Base-by-base conservation (phyloP, 495 filamentous ascomycete genomes). In the Friedmanniomyces endolithicus region DNA sequence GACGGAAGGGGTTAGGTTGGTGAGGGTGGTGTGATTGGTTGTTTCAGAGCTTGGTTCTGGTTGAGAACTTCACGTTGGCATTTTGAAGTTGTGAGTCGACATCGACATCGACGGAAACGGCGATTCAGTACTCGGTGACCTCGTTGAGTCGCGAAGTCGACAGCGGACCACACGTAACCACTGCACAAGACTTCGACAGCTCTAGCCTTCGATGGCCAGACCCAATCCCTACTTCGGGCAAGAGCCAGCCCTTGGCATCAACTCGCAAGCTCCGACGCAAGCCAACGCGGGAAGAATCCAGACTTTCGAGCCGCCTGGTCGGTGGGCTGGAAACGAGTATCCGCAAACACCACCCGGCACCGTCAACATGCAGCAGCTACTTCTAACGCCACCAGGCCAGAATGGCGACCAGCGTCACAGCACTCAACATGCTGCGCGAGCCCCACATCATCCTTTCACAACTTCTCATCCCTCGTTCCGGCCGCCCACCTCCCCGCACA, bases 391-490 rank as follows among this genome's bases (percentile, higher is more conserved):
- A 14, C 24, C 44, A 19, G 14, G 14, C 17, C 37, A 41, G 37
- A 19, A 19, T 41, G 17, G 16, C 4, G 16, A 24, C 20, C 44
- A 47, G 23, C 17, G 24, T 11, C 47, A 3, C 23, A 33, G 47
- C 47, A 31, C 34, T 44, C 37, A 53, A 45, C 51, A 39, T 52
- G 49, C 49, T 52, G 19, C 16, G 29, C 49, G 29, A 29, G 14
- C 6, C 22, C 37, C 12, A 9, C n/a, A 11, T 27, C 37, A 44
- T 33, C 31, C 37, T 23, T 16, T 7, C 31, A 29, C 19, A 3
- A 2, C n/a, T 2, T 31, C 27, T 49, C 40, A 44, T 12, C 35
- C 12, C 16, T 27, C 37, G 45, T 34, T 19, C 45, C 35, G 19
- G n/a, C 35, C 51, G 7, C 1, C 14, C 20, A 12, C 20, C 20